Conservation (phyloP, 225 moss, liverwort and hornwort genomes). For the Anthoceros angustus region DNA sequence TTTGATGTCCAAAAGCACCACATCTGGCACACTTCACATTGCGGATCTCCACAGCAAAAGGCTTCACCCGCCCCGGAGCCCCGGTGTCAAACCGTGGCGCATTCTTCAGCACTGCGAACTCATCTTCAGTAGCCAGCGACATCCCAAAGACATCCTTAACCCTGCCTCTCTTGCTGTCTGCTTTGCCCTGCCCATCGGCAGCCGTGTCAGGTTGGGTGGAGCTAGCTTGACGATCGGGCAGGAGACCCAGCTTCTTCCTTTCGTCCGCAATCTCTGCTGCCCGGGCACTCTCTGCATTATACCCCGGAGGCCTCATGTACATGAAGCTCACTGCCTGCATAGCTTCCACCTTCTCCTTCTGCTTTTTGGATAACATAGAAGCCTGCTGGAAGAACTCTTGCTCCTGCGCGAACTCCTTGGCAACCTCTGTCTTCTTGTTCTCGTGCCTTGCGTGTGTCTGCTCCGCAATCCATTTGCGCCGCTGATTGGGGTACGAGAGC, state of each 20-base stretch:
- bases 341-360: conserved; percentile 93
- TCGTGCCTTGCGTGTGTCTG: conserved; percentile 65
- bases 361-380: conserved; percentile 68
- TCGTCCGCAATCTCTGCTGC: conserved; percentile 98
- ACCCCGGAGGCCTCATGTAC: conserved; percentile 97
- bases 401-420: conserved; percentile 87
- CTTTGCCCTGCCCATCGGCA: conserved; percentile 17
- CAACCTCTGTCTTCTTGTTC: conserved; percentile 61
- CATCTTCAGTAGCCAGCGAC: conserved; percentile 76
- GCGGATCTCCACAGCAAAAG: conserved; percentile 89
- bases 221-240: conserved; percentile 18
- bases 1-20: conserved; percentile 94
- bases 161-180: conserved; percentile 33
- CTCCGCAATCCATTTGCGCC: conserved; percentile 99
- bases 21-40: conserved; percentile 95
- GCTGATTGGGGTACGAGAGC: conserved; percentile 95
- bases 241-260: conserved; percentile 53
- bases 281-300: conserved; percentile 92
- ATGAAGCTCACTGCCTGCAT: conserved; percentile 93
- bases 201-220: conserved; percentile 11
- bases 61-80: conserved; percentile 72
- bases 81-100: conserved; percentile 95
- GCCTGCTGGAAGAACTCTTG: conserved; percentile 98
- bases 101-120: conserved; percentile 79
- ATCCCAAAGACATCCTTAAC: conserved; percentile 93